Conservation (phyloP, 2,329 filamentous ascomycete genomes). For the Colletotrichum sp. region DNA sequence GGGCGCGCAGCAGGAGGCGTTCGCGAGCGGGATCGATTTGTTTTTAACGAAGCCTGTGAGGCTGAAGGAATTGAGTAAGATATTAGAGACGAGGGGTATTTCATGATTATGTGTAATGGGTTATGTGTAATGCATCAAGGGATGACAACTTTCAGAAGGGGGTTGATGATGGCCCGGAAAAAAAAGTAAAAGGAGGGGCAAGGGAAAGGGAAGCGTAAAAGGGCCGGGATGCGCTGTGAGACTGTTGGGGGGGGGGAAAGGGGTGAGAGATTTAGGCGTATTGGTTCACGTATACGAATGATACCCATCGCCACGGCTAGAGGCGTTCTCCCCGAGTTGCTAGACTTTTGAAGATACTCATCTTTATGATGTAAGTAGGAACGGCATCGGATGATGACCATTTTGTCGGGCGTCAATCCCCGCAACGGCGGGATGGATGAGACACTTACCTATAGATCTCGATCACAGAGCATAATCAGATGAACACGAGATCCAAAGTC, state of each 20-base stretch:
- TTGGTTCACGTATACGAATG: not conserved
- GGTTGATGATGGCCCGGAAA: not conserved
- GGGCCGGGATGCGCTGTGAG: not conserved
- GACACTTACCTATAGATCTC: no score
- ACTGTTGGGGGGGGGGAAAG: no score
- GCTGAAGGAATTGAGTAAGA: slow-evolving; percentile 40
- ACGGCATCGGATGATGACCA: not conserved
- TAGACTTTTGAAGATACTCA: not conserved
- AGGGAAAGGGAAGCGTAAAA: not conserved
- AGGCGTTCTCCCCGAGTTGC: not conserved
- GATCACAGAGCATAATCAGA: not conserved
- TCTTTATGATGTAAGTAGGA: not conserved
- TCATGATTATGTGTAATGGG: not conserved
- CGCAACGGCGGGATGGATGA: no score
- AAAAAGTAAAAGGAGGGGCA: not conserved
- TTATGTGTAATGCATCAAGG: not conserved
- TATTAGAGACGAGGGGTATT: not conserved
- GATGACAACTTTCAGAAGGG: not conserved
- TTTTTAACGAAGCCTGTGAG: slow-evolving; percentile 61
- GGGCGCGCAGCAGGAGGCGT: slow-evolving; percentile 56
- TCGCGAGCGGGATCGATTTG: slow-evolving; percentile 57
- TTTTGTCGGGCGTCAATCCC: not conserved
- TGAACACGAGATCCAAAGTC: not conserved
- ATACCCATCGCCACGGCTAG: not conserved
- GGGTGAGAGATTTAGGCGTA: not conserved